These are phyloP conservation scores for Pavlovales sp. DNA, from an alignment of 208 protist genomes.

Conservation along the genomic window DNA sequence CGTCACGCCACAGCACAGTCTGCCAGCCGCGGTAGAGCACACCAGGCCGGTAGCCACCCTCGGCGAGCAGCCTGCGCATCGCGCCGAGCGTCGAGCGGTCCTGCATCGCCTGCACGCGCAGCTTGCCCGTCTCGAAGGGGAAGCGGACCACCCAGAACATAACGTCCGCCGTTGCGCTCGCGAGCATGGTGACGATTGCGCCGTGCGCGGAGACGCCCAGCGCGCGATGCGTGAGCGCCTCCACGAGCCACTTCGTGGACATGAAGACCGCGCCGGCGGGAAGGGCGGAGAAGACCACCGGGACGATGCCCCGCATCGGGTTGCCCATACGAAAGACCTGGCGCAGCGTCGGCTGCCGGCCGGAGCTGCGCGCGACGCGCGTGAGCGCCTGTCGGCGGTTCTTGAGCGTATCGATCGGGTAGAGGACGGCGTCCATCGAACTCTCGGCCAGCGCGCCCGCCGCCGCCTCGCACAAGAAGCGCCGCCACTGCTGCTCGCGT, in stretches of 20 bases:
- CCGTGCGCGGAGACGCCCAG: not conserved
- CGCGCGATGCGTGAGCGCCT: not conserved
- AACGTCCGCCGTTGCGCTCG: not conserved
- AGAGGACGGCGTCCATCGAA: not conserved
- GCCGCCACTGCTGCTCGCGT: no score
- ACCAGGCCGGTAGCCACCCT: not conserved
- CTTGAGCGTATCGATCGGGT: no score
- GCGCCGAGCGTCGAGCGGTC: not conserved
- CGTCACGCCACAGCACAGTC: not conserved
- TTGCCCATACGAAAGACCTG: not conserved
- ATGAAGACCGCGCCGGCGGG: not conserved
- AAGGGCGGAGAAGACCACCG: not conserved
- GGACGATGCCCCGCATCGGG: not conserved
- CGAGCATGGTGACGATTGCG: not conserved
- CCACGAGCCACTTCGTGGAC: not conserved
- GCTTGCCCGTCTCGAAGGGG: not conserved
- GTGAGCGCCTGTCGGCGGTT: no score
- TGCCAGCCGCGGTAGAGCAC: not conserved
- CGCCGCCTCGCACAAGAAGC: not conserved
- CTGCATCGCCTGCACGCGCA: not conserved
- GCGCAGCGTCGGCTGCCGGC: not conserved
- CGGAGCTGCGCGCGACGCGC: not conserved
- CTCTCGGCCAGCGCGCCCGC: not conserved
- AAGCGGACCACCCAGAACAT: not conserved
- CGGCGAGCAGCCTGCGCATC: not conserved